Conservation (phyloP, 2,329 filamentous ascomycete genomes). For the Alternaria ethzedia region DNA sequence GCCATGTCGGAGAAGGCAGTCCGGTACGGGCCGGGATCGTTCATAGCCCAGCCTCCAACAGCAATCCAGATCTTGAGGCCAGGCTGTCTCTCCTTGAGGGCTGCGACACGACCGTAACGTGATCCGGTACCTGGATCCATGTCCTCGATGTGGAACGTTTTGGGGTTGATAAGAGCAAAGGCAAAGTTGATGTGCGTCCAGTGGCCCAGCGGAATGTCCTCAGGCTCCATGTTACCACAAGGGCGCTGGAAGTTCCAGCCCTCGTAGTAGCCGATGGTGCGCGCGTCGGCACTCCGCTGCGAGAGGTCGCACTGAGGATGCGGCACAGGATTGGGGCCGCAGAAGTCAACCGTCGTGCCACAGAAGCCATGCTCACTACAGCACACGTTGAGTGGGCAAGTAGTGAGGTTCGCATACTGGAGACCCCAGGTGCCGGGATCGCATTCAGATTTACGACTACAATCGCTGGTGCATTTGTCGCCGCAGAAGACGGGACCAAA, state of each 20-base stretch:
- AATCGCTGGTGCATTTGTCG: background rate
- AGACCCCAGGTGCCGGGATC: background rate
- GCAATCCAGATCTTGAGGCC: conserved; percentile 45
- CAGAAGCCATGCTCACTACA: background rate
- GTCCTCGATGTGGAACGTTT: conserved; percentile 6
- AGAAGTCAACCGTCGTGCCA: conserved; percentile 1
- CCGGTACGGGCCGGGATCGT: conserved; percentile 42
- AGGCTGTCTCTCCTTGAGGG: conserved; percentile 39
- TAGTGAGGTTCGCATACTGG: background rate
- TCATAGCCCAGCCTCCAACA: conserved; percentile 52
- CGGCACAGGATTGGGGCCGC: background rate
- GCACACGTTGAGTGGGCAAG: conserved; percentile 3
- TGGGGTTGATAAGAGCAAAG: conserved; percentile 14
- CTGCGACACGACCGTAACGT: background rate
- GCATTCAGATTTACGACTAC: background rate
- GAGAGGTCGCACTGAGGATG: background rate
- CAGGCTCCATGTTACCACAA: conserved; percentile 2
- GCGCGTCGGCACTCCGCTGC: background rate
- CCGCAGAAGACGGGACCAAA: background rate
- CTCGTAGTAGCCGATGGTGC: conserved; percentile 17
- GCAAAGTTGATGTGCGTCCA: conserved; percentile 18
- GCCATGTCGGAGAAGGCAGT: conserved; percentile 29
- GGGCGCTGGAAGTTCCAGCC: conserved; percentile 5
- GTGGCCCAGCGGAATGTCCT: conserved; percentile 3
- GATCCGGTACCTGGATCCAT: background rate